Evolutionary conservation across 2,329 filamentous ascomycete genomes (phyloP), one percentile per base, ranked within the genome.

Genomic region (Diatrype stigma): DNA sequence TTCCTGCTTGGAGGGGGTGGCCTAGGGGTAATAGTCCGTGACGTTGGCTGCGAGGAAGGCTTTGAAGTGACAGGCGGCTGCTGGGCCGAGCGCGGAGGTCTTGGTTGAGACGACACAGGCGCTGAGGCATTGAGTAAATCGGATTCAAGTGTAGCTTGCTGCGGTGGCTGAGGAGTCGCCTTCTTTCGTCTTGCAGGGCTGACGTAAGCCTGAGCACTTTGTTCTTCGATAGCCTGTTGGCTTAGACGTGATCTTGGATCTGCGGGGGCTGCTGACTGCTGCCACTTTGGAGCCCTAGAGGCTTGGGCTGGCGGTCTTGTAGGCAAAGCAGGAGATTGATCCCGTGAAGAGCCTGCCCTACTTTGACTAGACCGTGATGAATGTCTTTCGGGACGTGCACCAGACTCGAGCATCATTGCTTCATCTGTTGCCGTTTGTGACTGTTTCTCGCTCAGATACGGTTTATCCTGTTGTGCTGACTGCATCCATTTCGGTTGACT

Each of bases 401-500:
- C 82, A 23, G 78, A 76, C 62, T 96, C 90, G 2, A 96, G 76
- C 82, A 93, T 86, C 68, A 91, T 74, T 5, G 89, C 91, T 71
- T 90, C 87, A 55, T 89, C 82, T 0, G 87, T 90, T 6, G 79
- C 73, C 19, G 74, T 70, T 11, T 67, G 54, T 26, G 60, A 59
- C 45, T 62, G 63, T 55, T 57, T 71, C 57, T 67, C 66, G 35
- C 63, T 55, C 42, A 60, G 64, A 59, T 64, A 70, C 30, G 58
- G 57, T 34, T 68, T 71, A 2, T 77, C 73, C 50, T 75, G 70
- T 42, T 81, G 79, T 3, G 84, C 79, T 51, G 92, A 87, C 60
- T 87, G 85, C 93, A 99, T 96, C 94, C 94, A 99, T 65, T 90
- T 94, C 0, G 94, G 94, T 65, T 96, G 89, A 63, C 69, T 89